These are phyloP conservation scores for Termitomyces sp. DNA, from an alignment of 768 basidiomycete genomes.

Conservation along the genomic window DNA sequence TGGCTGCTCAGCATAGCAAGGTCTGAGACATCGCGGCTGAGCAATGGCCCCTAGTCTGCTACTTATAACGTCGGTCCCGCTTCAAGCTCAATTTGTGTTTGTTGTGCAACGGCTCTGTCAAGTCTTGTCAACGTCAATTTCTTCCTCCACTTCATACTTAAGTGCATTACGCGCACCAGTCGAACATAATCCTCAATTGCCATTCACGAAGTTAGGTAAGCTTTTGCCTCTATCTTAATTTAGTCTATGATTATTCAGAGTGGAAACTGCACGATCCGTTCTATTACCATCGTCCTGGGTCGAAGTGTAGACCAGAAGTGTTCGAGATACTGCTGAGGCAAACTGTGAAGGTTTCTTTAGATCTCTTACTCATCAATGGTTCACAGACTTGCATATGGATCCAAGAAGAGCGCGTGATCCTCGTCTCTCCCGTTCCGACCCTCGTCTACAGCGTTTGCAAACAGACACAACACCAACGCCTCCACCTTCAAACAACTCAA, in stretches of 20 bases:
- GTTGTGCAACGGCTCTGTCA: background rate
- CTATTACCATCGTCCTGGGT: slow-evolving; percentile 46
- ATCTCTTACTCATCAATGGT: slow-evolving; percentile 4
- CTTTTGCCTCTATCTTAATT: background rate
- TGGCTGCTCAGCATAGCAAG: too few relatives aligned
- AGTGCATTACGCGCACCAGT: background rate
- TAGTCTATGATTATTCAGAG: slow-evolving; percentile 81
- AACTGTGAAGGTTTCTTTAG: slow-evolving; percentile 12
- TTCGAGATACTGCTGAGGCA: slow-evolving; percentile 94
- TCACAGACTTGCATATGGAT: slow-evolving; percentile 51
- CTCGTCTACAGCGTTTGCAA: slow-evolving; percentile 54
- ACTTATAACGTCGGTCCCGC: too few relatives aligned
- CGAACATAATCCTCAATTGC: background rate
- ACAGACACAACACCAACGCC: slow-evolving; percentile 38
- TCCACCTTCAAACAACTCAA: slow-evolving; percentile 22
- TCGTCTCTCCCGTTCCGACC: slow-evolving; percentile 69
- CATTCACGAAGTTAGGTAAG: slow-evolving; percentile 5
- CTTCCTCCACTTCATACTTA: background rate
- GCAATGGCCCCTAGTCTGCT: too few relatives aligned
- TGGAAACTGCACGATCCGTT: slow-evolving; percentile 82
- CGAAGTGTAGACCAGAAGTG: slow-evolving; percentile 70
- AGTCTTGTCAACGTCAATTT: background rate
- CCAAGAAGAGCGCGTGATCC: slow-evolving; percentile 81
- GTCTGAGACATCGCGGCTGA: too few relatives aligned
- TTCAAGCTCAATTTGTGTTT: slow-evolving; percentile 11